A percentile compares a stretch with the other conserved stretches of the same genome.
These are phyloP conservation scores for Yarrowia keelungensis DNA, from an alignment of 805 yeast genomes.

Conservation along the genomic window DNA sequence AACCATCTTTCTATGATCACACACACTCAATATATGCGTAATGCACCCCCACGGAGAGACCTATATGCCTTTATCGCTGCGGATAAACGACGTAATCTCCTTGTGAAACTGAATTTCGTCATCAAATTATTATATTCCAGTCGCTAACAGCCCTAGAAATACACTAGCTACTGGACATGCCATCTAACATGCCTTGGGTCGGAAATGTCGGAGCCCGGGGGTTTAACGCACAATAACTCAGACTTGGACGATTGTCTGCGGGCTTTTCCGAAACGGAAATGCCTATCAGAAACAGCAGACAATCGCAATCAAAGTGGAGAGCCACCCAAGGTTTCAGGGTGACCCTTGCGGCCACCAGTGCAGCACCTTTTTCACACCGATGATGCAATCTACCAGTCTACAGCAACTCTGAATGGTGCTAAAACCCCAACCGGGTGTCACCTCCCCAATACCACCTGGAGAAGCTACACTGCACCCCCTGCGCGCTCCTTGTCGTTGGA, in stretches of 20 bases:
- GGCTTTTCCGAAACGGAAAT: neutral
- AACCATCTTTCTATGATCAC: neutral
- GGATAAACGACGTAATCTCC: neutral
- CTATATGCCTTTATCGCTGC: no score
- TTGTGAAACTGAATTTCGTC: neutral
- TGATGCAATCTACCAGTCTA: constrained; percentile 5
- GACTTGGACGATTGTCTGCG: neutral
- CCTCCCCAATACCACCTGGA: constrained; percentile 18
- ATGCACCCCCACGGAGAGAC: no score
- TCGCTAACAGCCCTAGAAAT: neutral
- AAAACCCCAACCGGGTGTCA: constrained; percentile 1
- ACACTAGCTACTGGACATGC: neutral
- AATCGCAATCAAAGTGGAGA: no score
- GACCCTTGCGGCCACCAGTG: constrained; percentile 5
- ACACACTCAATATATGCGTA: no score
- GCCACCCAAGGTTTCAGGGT: neutral
- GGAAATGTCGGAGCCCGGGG: neutral
- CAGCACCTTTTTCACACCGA: neutral
- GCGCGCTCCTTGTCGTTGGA: neutral
- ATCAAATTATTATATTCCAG: no score
- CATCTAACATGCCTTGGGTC: constrained; percentile 1
- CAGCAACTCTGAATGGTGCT: constrained; percentile 19
- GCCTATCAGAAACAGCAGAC: neutral
- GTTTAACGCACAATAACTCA: neutral
- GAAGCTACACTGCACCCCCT: neutral